phyloP scores from a whole-genome alignment of 2,329 filamentous ascomycete species.

The Talaromyces sp. region DNA sequence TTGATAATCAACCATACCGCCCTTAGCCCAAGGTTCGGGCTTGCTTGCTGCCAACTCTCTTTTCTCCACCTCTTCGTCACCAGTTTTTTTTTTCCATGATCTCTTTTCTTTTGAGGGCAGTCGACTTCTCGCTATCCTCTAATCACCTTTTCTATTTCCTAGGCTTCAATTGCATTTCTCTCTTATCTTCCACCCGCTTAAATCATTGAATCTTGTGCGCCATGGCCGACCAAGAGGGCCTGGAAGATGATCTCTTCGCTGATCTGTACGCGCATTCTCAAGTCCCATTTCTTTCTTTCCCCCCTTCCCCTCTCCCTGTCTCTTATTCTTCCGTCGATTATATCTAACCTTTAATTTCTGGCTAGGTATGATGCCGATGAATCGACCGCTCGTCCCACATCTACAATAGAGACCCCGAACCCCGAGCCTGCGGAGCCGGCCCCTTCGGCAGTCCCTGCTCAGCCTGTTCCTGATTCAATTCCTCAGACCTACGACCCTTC shows the following conservation, averaged over 20 bases:
- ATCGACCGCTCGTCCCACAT: conserved; percentile 40
- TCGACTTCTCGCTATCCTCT: neutral
- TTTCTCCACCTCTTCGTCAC: conserved; percentile 5
- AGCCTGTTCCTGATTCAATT: conserved; percentile 35
- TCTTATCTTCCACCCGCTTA: neutral
- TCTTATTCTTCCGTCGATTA: too few relatives aligned
- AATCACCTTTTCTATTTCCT: neutral
- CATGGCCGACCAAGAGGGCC: conserved; percentile 80
- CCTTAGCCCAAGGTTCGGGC: conserved; percentile 15
- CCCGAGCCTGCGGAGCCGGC: conserved; percentile 42
- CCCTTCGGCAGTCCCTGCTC: conserved; percentile 32
- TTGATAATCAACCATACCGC: conserved; percentile 1
- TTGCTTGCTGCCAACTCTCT: neutral
- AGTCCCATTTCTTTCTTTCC: neutral
- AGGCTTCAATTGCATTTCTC: neutral
- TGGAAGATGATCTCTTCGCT: conserved; percentile 93
- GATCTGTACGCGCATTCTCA: conserved; percentile 69
- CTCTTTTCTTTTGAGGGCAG: neutral
- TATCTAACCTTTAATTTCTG: too few relatives aligned
- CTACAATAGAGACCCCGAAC: conserved; percentile 44
- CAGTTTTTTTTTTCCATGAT: conserved; percentile 3
- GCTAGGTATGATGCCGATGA: conserved; percentile 70
- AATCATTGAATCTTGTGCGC: conserved; percentile 28
- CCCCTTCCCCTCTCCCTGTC: conserved; percentile 1
- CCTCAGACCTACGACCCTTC: conserved; percentile 36